Percentiles rank a stretch among this genome's conserved stretches.
Conservation (phyloP, 2,329 filamentous ascomycete genomes). For the Nothophoma quercina region DNA sequence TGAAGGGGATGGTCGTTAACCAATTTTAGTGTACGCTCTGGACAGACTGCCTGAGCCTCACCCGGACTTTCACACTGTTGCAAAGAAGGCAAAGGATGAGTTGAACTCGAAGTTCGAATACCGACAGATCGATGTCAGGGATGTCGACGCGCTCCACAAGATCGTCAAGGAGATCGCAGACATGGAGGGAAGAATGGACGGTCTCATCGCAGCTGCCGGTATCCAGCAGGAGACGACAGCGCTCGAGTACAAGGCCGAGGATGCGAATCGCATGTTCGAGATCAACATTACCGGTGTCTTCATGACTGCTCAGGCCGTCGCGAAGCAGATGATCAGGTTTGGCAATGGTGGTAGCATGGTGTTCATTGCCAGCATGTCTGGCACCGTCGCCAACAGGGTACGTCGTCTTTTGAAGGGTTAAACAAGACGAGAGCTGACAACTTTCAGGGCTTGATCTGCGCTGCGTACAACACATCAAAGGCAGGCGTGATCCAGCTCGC, state of each 20-base stretch:
- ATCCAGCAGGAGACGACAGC: conserved; percentile 86
- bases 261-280: conserved; percentile 69
- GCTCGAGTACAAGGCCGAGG: conserved; percentile 74
- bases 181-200: conserved; percentile 76
- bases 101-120: conserved; percentile 76
- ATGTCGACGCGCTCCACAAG: conserved; percentile 71
- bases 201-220: conserved; percentile 76
- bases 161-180: conserved; percentile 74
- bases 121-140: conserved; percentile 80
- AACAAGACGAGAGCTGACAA: conserved; percentile 21
- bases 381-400: conserved; percentile 68
- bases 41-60: conserved; percentile 68
- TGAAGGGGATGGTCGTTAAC: background rate
- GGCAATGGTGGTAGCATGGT: conserved; percentile 67
- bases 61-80: conserved; percentile 69
- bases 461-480: conserved; percentile 79
- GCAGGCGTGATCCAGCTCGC: conserved; percentile 75
- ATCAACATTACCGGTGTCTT: conserved; percentile 68
- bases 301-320: conserved; percentile 70
- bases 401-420: conserved; percentile 1
- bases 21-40: conserved; percentile 68
- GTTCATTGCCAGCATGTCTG: conserved; percentile 70
- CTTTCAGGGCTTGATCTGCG: conserved; percentile 67
- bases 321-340: conserved; percentile 69
- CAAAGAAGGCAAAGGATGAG: conserved; percentile 67